Evolutionary conservation across 1,284 basidiomycete species (phyloP), one percentile per base, ranked within the genome.

Genomic region (Microbotryomycetes sp.): DNA sequence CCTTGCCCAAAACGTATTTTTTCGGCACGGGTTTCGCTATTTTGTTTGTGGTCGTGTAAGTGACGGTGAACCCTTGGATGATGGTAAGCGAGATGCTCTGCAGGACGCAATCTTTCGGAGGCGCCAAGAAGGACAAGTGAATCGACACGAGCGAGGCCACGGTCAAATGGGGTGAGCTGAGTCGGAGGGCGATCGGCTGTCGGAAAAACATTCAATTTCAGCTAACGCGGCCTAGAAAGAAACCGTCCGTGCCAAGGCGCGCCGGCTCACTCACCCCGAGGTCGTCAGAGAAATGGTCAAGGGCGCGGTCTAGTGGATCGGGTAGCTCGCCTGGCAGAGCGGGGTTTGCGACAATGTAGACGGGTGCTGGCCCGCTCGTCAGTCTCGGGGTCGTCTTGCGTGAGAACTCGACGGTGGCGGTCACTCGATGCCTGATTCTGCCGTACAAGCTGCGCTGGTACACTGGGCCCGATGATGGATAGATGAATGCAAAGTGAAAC

Each of bases 161-260:
- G 4, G 66, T 68, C 18, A 68, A 49, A 24, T 68, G 66, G 3
- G 63, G 66, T 1, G 61, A 57, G 5, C 59, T 60, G 13, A 66
- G 21, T 27, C 55, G 59, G 0, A 68, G 47, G 1, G 52, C 26
- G 52, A 68, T 59, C 0, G 66, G 66, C 35, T 41, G 18, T 9
- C 9, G 9, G 35, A 41, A 11, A 41, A 41, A 18, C n/a, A n/a
- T n/a, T n/a, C n/a, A n/a, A n/a, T n/a, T n/a, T n/a, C n/a, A n/a
- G n/a, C n/a, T n/a, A n/a, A n/a, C n/a, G n/a, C n/a, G n/a, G n/a
- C n/a, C n/a, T n/a, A n/a, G n/a, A n/a, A n/a, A n/a, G n/a, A n/a
- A n/a, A n/a, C n/a, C n/a, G n/a, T n/a, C n/a, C n/a, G n/a, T n/a
- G n/a, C n/a, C n/a, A n/a, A n/a, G n/a, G n/a, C n/a, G n/a, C n/a